Evolutionary conservation across 2,329 filamentous ascomycete genomes (phyloP).

Genomic region (Colletotrichum endophyticum): DNA sequence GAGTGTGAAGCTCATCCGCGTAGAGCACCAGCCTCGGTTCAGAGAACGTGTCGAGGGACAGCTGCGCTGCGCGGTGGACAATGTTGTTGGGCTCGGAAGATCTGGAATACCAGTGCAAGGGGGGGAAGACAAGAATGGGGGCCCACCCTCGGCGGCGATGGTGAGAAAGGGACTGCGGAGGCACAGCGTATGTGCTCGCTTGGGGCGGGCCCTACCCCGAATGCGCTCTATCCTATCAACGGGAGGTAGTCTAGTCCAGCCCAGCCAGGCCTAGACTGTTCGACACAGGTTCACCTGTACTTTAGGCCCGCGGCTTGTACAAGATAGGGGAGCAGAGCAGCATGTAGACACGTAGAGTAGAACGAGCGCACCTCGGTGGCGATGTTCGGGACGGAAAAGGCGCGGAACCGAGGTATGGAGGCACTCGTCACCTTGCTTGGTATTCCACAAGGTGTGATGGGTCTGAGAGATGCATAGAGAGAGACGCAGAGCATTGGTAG

Average conservation of each 20-base stretch:
- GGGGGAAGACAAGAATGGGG: not conserved
- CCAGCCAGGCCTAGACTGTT: not conserved
- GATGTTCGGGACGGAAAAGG: not conserved
- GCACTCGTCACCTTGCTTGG: not conserved
- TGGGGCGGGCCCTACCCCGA: not conserved
- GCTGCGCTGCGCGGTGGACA: not conserved
- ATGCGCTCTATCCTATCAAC: rapidly evolving
- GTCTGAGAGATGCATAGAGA: not conserved
- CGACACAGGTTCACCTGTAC: not conserved
- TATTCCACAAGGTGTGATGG: not conserved
- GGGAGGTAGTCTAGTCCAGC: not conserved
- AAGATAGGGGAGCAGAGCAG: not conserved
- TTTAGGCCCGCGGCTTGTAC: not conserved
- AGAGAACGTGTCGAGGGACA: not conserved
- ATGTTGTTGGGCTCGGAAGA: not conserved
- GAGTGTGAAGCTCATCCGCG: not conserved
- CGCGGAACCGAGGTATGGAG: rapidly evolving
- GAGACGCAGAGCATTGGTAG: not conserved
- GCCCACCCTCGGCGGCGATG: not conserved
- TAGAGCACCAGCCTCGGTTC: not conserved
- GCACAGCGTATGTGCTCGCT: not conserved
- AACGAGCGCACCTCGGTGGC: not conserved
- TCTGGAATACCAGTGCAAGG: not conserved
- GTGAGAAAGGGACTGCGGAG: not conserved
- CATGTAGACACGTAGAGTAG: not conserved